Evolutionary conservation across 2,329 filamentous ascomycete species (phyloP).

Genomic region (Colletotrichum agaves): DNA sequence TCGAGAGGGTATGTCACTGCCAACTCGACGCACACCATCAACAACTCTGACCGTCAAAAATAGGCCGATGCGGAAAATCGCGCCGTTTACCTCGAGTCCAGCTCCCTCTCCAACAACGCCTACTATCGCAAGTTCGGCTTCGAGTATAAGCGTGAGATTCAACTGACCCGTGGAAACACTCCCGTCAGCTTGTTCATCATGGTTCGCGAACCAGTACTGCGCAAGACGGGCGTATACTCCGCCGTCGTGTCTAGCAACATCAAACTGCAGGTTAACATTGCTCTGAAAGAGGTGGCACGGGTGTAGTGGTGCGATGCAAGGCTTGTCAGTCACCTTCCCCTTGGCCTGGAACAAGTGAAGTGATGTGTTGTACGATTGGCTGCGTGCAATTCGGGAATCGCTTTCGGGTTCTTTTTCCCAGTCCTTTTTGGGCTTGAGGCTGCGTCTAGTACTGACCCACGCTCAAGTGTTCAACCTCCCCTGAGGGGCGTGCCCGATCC

Average conservation of each 20-base stretch:
- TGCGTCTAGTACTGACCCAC: conserved; percentile 30
- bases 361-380: background rate
- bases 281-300: conserved; percentile 40
- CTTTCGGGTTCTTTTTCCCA: background rate
- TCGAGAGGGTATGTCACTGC: conserved; percentile 63
- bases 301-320: conserved; percentile 1
- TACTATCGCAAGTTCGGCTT: conserved; percentile 85
- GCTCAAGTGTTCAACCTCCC: conserved; percentile 23
- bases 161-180: conserved; percentile 66
- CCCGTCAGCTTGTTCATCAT: conserved; percentile 81
- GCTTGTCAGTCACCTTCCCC: conserved; percentile 21
- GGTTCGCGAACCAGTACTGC: conserved; percentile 75
- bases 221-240: conserved; percentile 43
- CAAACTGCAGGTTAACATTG: conserved; percentile 44
- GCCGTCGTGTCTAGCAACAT: conserved; percentile 48
- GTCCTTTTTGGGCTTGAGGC: conserved; percentile 10
- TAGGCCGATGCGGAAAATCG: conserved; percentile 75
- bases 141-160: conserved; percentile 70
- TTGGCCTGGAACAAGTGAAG: conserved; percentile 8
- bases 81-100: conserved; percentile 83
- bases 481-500: conserved; percentile 20
- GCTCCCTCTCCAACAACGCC: conserved; percentile 71
- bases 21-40: background rate
- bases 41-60: background rate
- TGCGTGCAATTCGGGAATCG: background rate